Conservation (phyloP, 495 filamentous ascomycete genomes). For the Corynascus novoguineensis region DNA sequence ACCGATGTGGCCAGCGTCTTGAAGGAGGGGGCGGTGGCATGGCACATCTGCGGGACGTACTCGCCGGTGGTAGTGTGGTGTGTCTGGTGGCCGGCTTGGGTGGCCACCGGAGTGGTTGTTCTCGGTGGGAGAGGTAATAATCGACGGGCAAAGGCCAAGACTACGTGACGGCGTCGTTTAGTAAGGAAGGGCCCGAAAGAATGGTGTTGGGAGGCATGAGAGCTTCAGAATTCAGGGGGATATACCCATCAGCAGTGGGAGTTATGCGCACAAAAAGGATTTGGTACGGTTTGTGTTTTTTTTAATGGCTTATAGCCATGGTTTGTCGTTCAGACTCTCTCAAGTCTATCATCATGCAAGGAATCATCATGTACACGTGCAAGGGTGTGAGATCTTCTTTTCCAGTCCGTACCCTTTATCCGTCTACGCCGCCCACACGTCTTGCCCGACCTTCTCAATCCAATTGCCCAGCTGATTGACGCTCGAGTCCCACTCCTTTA, state of each 20-base stretch:
- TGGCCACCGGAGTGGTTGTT: constrained; percentile 50
- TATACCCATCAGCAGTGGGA: neutral
- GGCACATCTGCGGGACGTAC: constrained; percentile 88
- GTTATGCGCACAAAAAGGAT: neutral
- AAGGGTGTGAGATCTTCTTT: neutral
- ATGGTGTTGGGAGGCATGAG: neutral
- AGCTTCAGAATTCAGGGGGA: neutral
- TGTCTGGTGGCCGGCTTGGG: constrained; percentile 98
- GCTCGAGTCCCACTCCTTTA: constrained; percentile 91
- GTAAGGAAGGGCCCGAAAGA: neutral
- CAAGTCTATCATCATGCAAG: constrained; percentile 9
- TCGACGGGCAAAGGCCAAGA: constrained; percentile 32
- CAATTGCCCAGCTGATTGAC: constrained; percentile 92
- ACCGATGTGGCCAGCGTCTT: constrained; percentile 53
- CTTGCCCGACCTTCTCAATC: constrained; percentile 84
- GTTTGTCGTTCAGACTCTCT: constrained; percentile 7
- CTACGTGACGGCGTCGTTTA: neutral
- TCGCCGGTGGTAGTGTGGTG: constrained; percentile 90
- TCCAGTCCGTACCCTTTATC: neutral
- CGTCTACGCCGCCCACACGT: constrained; percentile 75
- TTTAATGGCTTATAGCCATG: neutral
- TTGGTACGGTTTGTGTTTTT: neutral
- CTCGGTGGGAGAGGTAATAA: constrained; percentile 34
- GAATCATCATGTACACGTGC: neutral
- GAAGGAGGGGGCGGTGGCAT: constrained; percentile 75